Evolutionary conservation across 345 rosid species (phyloP).

Genomic region (Ceriops decandra): DNA sequence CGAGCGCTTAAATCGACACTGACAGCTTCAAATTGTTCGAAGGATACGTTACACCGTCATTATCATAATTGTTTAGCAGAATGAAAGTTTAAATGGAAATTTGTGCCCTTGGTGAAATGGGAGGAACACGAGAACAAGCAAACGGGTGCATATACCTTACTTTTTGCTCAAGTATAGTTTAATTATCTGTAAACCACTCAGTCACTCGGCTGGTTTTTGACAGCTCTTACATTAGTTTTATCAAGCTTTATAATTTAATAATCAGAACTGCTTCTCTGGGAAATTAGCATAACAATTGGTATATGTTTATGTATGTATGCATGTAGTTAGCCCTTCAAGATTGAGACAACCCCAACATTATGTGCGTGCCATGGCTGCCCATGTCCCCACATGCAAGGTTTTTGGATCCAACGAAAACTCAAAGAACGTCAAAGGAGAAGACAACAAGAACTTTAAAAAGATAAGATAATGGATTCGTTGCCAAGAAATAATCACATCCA

Average conservation of each 20-base stretch:
- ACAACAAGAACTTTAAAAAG: neutral
- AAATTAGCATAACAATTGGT: too few relatives aligned
- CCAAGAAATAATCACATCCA: constrained; percentile 7
- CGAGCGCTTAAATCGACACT: constrained; percentile 16
- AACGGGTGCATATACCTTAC: constrained; percentile 24
- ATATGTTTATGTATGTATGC: too few relatives aligned
- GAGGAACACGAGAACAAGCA: constrained; percentile 52
- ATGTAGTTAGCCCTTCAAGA: neutral
- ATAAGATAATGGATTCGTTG: neutral
- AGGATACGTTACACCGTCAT: neutral
- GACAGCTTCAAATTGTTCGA: constrained; percentile 24
- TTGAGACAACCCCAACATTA: neutral
- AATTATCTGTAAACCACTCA: too few relatives aligned
- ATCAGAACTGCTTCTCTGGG: too few relatives aligned
- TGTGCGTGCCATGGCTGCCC: neutral
- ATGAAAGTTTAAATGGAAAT: constrained; percentile 19
- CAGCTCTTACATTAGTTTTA: too few relatives aligned
- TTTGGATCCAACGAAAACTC: constrained; percentile 9
- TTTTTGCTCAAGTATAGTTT: too few relatives aligned
- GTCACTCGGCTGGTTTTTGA: too few relatives aligned
- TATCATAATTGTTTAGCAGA: neutral
- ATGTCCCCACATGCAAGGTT: neutral
- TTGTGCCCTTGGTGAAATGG: constrained; percentile 22
- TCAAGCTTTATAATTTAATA: too few relatives aligned
- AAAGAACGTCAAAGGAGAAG: neutral